phyloP scores from a whole-genome alignment of 129 eudicot genomes.

The Daucus carota region DNA sequence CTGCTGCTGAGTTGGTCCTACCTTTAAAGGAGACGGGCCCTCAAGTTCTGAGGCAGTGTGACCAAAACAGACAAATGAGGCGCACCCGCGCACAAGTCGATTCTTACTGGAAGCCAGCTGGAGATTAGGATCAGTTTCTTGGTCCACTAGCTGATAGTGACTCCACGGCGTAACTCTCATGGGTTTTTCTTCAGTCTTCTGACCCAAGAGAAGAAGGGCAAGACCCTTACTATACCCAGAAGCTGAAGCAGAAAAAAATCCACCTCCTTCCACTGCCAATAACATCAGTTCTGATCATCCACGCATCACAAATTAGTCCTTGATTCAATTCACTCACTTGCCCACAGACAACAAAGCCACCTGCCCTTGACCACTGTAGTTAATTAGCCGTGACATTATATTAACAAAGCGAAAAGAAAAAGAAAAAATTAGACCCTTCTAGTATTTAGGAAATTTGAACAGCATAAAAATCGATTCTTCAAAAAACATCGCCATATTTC shows the following conservation, averaged over 20 bases:
- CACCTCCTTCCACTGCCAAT: slow-evolving; percentile 98
- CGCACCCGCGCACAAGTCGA: slow-evolving; percentile 67
- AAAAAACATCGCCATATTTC: neutral
- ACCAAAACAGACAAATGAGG: slow-evolving; percentile 83
- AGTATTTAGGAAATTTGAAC: neutral
- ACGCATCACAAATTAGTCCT: slow-evolving; percentile 29
- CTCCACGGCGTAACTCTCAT: slow-evolving; percentile 96
- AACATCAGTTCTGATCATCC: slow-evolving; percentile 90
- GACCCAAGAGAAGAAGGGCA: slow-evolving; percentile 80
- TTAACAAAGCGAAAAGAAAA: neutral
- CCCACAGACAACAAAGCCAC: slow-evolving; percentile 15
- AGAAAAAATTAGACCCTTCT: neutral
- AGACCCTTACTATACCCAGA: slow-evolving; percentile 89
- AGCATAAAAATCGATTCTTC: neutral
- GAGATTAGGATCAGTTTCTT: slow-evolving; percentile 47
- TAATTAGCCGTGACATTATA: slow-evolving; percentile 1
- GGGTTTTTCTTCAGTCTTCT: slow-evolving; percentile 77
- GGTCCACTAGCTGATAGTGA: slow-evolving; percentile 91
- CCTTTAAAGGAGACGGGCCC: slow-evolving; percentile 63
- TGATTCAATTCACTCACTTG: neutral
- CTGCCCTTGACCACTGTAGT: slow-evolving; percentile 15
- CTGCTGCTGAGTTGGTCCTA: slow-evolving; percentile 56
- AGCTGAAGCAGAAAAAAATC: slow-evolving; percentile 95
- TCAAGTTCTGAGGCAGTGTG: slow-evolving; percentile 63
- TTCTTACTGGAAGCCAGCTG: slow-evolving; percentile 85